Percentiles rank a stretch among this genome's conserved stretches.
Conservation (phyloP, 441 rosid genomes). For the Erysimum cheiri region DNA sequence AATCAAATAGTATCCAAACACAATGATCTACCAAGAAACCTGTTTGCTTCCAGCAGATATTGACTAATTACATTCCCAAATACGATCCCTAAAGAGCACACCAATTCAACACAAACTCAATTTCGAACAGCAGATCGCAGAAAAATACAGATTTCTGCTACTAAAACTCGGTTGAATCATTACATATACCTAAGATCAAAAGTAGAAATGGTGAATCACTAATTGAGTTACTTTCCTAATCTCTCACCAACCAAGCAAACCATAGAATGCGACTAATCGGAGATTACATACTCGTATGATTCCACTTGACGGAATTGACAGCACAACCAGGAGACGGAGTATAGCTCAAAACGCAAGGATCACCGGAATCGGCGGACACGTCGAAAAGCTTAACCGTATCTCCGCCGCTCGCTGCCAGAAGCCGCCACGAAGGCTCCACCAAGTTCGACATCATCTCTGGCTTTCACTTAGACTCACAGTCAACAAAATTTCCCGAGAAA, state of each 20-base stretch:
- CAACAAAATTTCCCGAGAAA: conserved; percentile 18
- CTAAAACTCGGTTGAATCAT: background rate
- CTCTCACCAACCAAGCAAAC: conserved; percentile 34
- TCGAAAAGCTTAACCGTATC: conserved; percentile 92
- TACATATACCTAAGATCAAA: conserved; percentile 12
- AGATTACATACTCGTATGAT: conserved; percentile 74
- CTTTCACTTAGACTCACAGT: background rate
- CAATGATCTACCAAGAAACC: background rate
- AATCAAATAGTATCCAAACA: conserved; percentile 6
- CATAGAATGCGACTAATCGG: conserved; percentile 13
- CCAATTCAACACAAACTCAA: conserved; percentile 18
- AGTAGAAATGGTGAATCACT: background rate
- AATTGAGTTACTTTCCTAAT: conserved; percentile 18
- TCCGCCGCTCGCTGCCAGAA: conserved; percentile 85
- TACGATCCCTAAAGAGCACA: conserved; percentile 14
- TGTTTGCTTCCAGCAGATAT: conserved; percentile 10
- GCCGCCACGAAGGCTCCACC: conserved; percentile 70
- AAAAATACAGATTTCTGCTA: background rate
- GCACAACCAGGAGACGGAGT: conserved; percentile 71
- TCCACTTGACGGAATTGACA: conserved; percentile 93
- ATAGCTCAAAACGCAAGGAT: conserved; percentile 79
- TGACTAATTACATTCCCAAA: conserved; percentile 18
- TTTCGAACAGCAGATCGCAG: conserved; percentile 11
- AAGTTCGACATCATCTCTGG: conserved; percentile 51
- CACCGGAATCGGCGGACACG: conserved; percentile 70